Conservation (phyloP, 352 stramenopile genomes). For the Pythium vanterpoolii region DNA sequence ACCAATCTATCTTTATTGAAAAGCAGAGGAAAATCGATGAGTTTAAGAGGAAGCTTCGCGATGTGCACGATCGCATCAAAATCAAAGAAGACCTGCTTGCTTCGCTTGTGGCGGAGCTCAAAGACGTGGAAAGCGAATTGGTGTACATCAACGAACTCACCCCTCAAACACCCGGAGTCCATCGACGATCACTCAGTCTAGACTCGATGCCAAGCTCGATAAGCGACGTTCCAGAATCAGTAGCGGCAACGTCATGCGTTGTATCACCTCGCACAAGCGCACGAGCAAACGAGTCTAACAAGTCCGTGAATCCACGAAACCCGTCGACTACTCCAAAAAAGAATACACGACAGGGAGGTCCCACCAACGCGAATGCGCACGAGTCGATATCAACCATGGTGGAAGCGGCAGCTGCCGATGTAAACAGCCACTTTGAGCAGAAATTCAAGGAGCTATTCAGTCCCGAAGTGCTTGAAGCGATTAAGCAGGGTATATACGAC, state of each 20-base stretch:
- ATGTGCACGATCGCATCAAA: constrained; percentile 44
- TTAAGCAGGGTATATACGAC: constrained; percentile 62
- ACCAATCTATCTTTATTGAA: constrained; percentile 28
- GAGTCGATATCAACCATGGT: constrained; percentile 18
- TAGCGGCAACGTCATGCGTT: background rate
- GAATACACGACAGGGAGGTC: background rate
- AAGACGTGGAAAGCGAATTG: constrained; percentile 58
- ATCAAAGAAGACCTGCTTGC: constrained; percentile 51
- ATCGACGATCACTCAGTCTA: constrained; percentile 15
- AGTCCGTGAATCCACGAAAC: background rate
- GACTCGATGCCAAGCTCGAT: constrained; percentile 9
- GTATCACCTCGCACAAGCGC: background rate
- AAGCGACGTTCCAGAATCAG: background rate
- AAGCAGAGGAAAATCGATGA: constrained; percentile 41
- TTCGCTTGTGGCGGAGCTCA: constrained; percentile 50
- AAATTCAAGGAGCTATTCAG: constrained; percentile 55
- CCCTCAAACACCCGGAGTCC: background rate
- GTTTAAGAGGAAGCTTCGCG: constrained; percentile 36
- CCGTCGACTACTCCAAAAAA: background rate
- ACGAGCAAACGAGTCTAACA: background rate
- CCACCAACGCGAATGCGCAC: background rate
- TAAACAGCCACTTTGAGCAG: constrained; percentile 26
- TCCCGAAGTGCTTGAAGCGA: constrained; percentile 42
- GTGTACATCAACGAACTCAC: constrained; percentile 40
- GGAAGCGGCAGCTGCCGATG: constrained; percentile 14